Evolutionary conservation across 495 filamentous ascomycete genomes (phyloP).

Genomic region (Podospora tetraspora): DNA sequence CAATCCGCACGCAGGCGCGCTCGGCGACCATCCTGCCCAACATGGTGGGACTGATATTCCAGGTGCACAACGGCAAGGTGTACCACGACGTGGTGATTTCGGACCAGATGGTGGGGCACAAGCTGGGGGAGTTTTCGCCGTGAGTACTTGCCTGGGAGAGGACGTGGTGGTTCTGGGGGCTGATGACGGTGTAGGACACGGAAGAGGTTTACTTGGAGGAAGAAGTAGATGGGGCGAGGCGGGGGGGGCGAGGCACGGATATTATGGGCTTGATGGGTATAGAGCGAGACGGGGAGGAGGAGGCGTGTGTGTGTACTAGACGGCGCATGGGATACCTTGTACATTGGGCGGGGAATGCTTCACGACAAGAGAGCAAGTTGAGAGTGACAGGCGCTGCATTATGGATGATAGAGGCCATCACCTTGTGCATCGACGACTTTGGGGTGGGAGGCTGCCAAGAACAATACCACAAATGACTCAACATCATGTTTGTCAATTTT

Average conservation of each 20-base stretch:
- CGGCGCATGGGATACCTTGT: neutral
- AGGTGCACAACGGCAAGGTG: slow-evolving; percentile 90
- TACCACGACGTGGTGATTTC: slow-evolving; percentile 86
- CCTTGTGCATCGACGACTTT: neutral
- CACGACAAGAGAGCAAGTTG: neutral
- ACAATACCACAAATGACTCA: neutral
- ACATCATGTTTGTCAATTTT: neutral
- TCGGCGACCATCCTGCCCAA: slow-evolving; percentile 91
- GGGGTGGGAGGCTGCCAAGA: too few relatives aligned
- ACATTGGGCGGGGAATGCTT: neutral
- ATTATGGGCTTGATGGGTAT: neutral
- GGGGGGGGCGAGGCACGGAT: neutral
- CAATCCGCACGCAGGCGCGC: slow-evolving; percentile 85
- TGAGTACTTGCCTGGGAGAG: slow-evolving; percentile 45
- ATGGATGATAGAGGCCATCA: neutral
- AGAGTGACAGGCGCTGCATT: neutral
- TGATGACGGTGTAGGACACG: slow-evolving; percentile 58
- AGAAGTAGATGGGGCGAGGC: slow-evolving; percentile 21
- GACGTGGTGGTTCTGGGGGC: neutral
- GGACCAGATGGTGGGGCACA: slow-evolving; percentile 98
- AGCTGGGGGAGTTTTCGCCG: slow-evolving; percentile 91
- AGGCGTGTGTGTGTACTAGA: neutral
- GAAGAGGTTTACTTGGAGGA: slow-evolving; percentile 63
- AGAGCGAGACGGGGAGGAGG: neutral
- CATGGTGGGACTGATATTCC: slow-evolving; percentile 90